These are phyloP conservation scores for Neurospora sp. DNA, from an alignment of 2,329 filamentous ascomycete species.

Conservation along the genomic window DNA sequence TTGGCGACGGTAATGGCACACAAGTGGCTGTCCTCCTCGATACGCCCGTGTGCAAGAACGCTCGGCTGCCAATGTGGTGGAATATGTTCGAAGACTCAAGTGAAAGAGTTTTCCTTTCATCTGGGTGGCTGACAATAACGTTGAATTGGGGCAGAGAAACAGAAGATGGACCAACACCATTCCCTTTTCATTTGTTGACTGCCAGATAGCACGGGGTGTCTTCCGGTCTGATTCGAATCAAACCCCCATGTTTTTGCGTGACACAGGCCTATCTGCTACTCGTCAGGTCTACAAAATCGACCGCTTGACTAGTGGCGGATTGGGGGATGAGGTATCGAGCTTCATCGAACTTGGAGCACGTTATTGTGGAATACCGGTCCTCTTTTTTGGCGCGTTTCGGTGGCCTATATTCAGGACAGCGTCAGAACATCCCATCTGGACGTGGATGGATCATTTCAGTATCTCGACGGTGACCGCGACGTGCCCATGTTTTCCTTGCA, in stretches of 20 bases:
- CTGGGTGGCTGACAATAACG: background rate
- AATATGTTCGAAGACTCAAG: background rate
- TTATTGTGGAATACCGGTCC: background rate
- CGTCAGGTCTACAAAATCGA: too few species aligned
- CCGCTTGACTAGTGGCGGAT: too few species aligned
- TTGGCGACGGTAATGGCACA: background rate
- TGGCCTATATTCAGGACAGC: background rate
- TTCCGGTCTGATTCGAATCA: background rate
- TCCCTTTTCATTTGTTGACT: background rate
- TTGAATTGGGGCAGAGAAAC: background rate
- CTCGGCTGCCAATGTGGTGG: background rate
- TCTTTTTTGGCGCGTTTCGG: background rate
- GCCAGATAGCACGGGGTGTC: background rate
- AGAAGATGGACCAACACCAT: background rate
- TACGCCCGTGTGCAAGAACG: background rate
- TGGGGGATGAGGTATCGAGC: background rate
- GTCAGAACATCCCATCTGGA: background rate
- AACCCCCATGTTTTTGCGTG: background rate
- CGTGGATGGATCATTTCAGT: background rate
- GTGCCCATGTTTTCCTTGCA: background rate
- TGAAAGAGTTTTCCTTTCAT: background rate
- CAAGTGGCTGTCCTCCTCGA: background rate
- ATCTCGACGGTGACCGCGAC: background rate
- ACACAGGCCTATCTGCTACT: background rate
- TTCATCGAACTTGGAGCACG: background rate